phyloP scores from a whole-genome alignment of 352 stramenopile species.

The Phytophthora ohioensis region DNA sequence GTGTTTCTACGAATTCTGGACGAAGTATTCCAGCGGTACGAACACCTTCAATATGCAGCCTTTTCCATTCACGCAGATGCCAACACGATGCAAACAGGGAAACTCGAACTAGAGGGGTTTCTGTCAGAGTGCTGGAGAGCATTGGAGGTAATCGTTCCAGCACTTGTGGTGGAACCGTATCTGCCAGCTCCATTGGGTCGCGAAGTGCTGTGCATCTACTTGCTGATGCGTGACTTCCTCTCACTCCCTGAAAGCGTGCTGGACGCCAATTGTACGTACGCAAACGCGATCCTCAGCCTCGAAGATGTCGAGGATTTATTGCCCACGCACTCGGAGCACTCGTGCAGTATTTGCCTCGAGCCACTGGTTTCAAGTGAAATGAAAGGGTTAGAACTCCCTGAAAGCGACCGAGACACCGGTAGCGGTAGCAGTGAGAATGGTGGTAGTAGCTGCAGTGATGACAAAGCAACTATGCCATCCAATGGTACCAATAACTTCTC shows the following conservation, averaged over 20 bases:
- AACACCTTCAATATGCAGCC: slow-evolving; percentile 44
- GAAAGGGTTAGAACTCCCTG: slow-evolving; percentile 27
- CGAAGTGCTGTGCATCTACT: slow-evolving; percentile 55
- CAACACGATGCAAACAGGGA: slow-evolving; percentile 45
- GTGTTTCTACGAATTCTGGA: slow-evolving; percentile 51
- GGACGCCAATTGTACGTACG: slow-evolving; percentile 61
- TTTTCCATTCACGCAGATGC: slow-evolving; percentile 56
- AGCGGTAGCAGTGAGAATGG: slow-evolving; percentile 6
- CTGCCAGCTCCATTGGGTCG: slow-evolving; percentile 40
- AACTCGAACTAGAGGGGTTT: slow-evolving; percentile 54
- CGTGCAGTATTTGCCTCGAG: slow-evolving; percentile 74
- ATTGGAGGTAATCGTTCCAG: slow-evolving; percentile 55
- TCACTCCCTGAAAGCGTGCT: slow-evolving; percentile 57
- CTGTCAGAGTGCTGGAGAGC: slow-evolving; percentile 55
- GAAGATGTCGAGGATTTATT: slow-evolving; percentile 58
- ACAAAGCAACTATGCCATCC: neutral
- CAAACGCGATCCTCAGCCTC: slow-evolving; percentile 64
- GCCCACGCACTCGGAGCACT: slow-evolving; percentile 40
- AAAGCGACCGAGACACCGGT: slow-evolving; percentile 6
- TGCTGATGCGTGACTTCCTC: slow-evolving; percentile 65
- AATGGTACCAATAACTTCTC: slow-evolving; percentile 32
- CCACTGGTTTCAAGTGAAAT: slow-evolving; percentile 30
- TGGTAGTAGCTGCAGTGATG: neutral
- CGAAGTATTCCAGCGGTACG: slow-evolving; percentile 49
- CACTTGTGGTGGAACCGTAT: slow-evolving; percentile 55